Evolutionary conservation across 2,329 filamentous ascomycete species (phyloP).

Genomic region (Annulohypoxylon truncatum): DNA sequence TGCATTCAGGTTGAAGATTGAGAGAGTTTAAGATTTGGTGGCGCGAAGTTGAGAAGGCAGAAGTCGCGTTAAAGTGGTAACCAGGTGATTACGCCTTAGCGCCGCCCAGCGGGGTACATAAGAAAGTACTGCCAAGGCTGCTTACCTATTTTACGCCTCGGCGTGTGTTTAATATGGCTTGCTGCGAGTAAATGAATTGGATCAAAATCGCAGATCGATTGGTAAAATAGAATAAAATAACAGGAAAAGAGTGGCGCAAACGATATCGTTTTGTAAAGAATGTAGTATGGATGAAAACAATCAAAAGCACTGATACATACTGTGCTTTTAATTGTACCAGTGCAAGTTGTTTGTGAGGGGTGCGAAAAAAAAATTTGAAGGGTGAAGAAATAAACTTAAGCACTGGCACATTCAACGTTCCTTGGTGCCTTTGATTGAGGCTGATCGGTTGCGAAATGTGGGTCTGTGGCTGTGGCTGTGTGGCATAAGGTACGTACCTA

Average conservation of each 20-base stretch:
- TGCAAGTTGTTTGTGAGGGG: background rate
- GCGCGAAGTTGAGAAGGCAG: constrained; percentile 18
- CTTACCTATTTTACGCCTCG: background rate
- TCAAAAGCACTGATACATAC: background rate
- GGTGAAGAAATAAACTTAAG: background rate
- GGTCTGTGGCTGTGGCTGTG: background rate
- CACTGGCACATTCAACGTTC: no score
- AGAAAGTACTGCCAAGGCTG: background rate
- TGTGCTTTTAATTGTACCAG: background rate
- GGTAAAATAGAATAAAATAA: background rate
- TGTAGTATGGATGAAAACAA: background rate
- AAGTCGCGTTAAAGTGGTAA: constrained; percentile 37
- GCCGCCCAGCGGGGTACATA: constrained; percentile 9
- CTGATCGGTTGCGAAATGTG: no score
- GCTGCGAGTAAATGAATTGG: background rate
- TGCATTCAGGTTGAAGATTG: background rate
- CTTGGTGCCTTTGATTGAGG: no score
- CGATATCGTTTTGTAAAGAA: background rate
- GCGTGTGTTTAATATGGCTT: background rate
- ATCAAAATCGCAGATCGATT: background rate
- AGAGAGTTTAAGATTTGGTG: constrained; percentile 13
- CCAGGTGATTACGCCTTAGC: constrained; percentile 6
- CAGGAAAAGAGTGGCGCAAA: background rate
- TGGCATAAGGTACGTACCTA: no score
- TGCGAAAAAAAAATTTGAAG: background rate